phyloP scores from a whole-genome alignment of 73 alveolate species.

The Paramecium octaurelia region DNA sequence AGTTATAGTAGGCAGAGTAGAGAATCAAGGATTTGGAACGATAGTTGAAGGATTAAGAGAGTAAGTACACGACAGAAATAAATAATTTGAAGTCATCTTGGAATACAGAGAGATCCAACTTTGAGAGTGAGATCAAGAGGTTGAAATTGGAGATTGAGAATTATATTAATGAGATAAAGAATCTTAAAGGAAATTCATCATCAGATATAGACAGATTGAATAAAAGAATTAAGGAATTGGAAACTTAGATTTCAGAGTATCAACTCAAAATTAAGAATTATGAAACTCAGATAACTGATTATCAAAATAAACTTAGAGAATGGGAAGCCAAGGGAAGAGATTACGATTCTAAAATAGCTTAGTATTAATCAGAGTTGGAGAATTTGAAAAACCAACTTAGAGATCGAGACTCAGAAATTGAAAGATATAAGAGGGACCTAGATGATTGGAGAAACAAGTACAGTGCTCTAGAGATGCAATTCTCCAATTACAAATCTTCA shows the following conservation, averaged over 20 bases:
- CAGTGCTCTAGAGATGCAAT: neutral
- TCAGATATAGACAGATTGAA: conserved; percentile 2
- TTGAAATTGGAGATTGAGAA: neutral
- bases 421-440: neutral
- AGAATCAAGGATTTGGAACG: conserved; percentile 25
- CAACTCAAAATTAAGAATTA: neutral
- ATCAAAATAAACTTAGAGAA: neutral
- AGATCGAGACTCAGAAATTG: conserved; percentile 19
- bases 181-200: neutral
- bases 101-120: neutral
- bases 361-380: neutral
- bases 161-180: neutral
- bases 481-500: neutral
- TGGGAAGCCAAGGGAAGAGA: conserved; percentile 16
- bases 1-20: conserved; percentile 12
- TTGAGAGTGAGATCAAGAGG: conserved; percentile 2
- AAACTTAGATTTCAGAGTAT: neutral
- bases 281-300: neutral
- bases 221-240: neutral
- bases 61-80: neutral
- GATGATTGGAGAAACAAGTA: conserved; percentile 19
- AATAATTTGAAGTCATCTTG: neutral
- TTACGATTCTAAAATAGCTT: neutral
- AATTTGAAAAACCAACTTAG: neutral
- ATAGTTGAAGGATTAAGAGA: neutral